These are phyloP conservation scores for Mollisiaceae sp. DNA, from an alignment of 2,329 filamentous ascomycete genomes.

Conservation along the genomic window DNA sequence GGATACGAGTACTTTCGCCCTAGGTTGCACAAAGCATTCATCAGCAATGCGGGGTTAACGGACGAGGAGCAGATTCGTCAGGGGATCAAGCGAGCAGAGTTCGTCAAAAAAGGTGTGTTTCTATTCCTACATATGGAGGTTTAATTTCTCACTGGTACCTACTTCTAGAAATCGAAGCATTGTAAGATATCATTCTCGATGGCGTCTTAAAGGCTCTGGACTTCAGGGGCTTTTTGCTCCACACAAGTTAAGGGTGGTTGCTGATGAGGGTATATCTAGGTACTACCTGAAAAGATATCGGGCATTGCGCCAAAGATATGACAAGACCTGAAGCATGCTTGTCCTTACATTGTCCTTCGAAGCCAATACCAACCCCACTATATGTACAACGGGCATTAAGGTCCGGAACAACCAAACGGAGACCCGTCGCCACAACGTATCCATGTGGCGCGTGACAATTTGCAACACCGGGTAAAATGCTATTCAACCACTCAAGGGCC, in stretches of 20 bases:
- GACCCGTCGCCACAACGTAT: not conserved
- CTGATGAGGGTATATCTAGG: slow-evolving; percentile 53
- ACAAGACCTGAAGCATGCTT: slow-evolving; percentile 35
- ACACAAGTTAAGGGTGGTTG: slow-evolving; percentile 7
- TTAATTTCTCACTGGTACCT: not conserved
- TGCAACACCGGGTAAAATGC: slow-evolving; percentile 19
- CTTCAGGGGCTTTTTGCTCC: slow-evolving; percentile 12
- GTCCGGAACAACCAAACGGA: slow-evolving; percentile 17
- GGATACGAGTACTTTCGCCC: slow-evolving; percentile 84
- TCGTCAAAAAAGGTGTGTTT: slow-evolving; percentile 81
- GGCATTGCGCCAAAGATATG: slow-evolving; percentile 80
- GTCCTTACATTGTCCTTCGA: slow-evolving; percentile 4
- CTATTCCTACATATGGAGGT: not conserved
- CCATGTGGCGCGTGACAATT: slow-evolving; percentile 19
- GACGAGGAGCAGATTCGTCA: slow-evolving; percentile 78
- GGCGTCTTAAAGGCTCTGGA: slow-evolving; percentile 32
- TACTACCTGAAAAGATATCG: slow-evolving; percentile 94
- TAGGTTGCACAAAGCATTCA: slow-evolving; percentile 84
- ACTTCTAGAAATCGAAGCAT: slow-evolving; percentile 78
- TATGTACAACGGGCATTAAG: slow-evolving; percentile 11
- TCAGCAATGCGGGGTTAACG: slow-evolving; percentile 70
- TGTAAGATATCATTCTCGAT: slow-evolving; percentile 64
- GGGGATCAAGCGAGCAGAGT: slow-evolving; percentile 79
- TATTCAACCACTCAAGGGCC: slow-evolving; percentile 9
- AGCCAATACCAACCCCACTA: slow-evolving; percentile 5